A percentile compares a stretch with the other conserved stretches of the same genome.
Evolutionary conservation across 2,329 filamentous ascomycete species (phyloP).

Genomic region (Penicillium sp.): DNA sequence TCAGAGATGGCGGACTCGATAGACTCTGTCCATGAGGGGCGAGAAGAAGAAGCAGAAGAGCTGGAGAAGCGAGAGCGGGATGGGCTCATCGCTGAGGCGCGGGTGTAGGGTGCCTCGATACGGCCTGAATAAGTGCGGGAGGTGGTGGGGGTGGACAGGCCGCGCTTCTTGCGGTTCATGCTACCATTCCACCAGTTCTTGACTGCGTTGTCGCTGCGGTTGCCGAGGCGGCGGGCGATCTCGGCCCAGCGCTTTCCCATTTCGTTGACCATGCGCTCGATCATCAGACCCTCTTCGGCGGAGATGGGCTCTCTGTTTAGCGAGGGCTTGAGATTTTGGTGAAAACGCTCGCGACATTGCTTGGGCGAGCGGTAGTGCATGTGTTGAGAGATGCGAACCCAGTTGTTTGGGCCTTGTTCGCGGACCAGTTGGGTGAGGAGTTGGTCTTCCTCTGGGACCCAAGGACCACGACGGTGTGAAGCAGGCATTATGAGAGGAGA

Average conservation of each 20-base stretch:
- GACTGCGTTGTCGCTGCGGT: constrained; percentile 86
- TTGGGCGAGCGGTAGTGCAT: constrained; percentile 76
- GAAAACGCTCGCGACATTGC: constrained; percentile 87
- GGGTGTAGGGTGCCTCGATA: constrained; percentile 34
- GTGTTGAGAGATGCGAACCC: constrained; percentile 73
- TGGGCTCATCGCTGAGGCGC: constrained; percentile 26
- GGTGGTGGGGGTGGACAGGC: constrained; percentile 30
- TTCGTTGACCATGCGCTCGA: constrained; percentile 66
- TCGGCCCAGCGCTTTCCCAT: constrained; percentile 89
- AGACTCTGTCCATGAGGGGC: constrained; percentile 18
- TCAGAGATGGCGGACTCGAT: constrained; percentile 11
- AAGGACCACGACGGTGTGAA: constrained; percentile 65
- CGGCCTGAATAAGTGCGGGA: constrained; percentile 32
- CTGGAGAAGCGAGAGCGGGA: constrained; percentile 24
- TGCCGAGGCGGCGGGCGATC: constrained; percentile 71
- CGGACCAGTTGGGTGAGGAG: constrained; percentile 62
- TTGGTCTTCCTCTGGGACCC: constrained; percentile 69
- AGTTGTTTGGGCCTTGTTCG: constrained; percentile 69
- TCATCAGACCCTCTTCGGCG: constrained; percentile 59
- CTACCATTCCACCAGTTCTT: constrained; percentile 98
- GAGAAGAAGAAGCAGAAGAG: constrained; percentile 19
- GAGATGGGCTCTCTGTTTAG: constrained; percentile 67
- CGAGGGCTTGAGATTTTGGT: constrained; percentile 78
- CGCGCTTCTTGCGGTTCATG: constrained; percentile 66
- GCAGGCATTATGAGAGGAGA: constrained; percentile 31